Conservation (phyloP, 352 stramenopile genomes). For the Globisporangium spiculum region DNA sequence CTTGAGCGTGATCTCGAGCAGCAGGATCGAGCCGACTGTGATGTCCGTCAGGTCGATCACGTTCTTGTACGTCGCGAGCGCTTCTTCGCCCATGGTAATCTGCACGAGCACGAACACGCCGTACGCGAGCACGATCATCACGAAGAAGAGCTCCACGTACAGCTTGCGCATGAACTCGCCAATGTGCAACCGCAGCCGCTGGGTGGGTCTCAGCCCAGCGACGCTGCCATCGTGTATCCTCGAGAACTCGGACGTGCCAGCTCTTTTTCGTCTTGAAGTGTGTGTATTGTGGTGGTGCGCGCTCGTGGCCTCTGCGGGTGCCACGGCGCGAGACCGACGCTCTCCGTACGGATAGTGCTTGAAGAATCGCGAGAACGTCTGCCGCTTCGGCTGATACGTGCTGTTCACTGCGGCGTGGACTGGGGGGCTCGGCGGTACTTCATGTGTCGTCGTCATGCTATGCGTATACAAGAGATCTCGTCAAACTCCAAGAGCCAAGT, state of each 20-base stretch:
- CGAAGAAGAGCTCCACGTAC: conserved; percentile 86
- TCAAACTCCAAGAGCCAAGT: neutral
- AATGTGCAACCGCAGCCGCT: conserved; percentile 50
- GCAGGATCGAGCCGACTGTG: conserved; percentile 77
- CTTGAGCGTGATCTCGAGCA: conserved; percentile 79
- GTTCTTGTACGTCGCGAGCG: conserved; percentile 54
- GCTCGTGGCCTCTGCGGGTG: conserved; percentile 38
- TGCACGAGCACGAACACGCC: conserved; percentile 82
- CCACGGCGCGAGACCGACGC: conserved; percentile 54
- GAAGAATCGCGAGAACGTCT: conserved; percentile 60
- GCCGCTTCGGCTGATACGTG: conserved; percentile 54
- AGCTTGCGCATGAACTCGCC: conserved; percentile 83
- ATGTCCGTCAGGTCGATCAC: conserved; percentile 79
- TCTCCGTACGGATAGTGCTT: conserved; percentile 59
- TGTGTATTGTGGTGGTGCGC: conserved; percentile 8
- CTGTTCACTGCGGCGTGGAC: conserved; percentile 23
- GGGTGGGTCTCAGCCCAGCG: conserved; percentile 27
- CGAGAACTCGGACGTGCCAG: conserved; percentile 36
- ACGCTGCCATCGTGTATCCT: conserved; percentile 30
- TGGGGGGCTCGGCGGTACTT: conserved; percentile 13
- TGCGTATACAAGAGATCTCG: neutral
- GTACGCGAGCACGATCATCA: conserved; percentile 85
- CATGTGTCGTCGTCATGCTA: conserved; percentile 7
- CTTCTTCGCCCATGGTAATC: conserved; percentile 66
- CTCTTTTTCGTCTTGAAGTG: conserved; percentile 30